Evolutionary conservation across 495 filamentous ascomycete genomes (phyloP).

Genomic region (Tetracladium setigerum): DNA sequence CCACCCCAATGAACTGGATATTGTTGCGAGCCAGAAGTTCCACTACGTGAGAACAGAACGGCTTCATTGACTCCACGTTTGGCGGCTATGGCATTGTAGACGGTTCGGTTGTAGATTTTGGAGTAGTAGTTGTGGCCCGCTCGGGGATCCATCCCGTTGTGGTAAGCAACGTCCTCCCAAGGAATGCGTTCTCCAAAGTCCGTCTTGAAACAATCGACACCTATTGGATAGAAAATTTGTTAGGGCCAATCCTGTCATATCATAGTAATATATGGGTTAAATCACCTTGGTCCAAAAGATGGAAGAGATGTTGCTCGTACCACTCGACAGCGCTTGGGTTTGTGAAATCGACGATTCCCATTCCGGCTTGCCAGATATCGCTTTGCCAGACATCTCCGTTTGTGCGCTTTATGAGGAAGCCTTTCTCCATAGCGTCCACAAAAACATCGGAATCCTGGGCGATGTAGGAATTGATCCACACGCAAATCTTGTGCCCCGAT

Average conservation of each 20-base stretch:
- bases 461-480: background rate
- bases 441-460: background rate
- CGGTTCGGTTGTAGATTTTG: slow-evolving; percentile 43
- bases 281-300: too few relatives aligned
- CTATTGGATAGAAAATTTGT: slow-evolving; percentile 22
- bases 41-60: slow-evolving; percentile 45
- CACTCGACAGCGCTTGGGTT: slow-evolving; percentile 55
- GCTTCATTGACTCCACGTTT: slow-evolving; percentile 31
- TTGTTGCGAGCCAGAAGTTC: slow-evolving; percentile 39
- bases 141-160: slow-evolving; percentile 32
- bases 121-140: slow-evolving; percentile 51
- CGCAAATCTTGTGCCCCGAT: background rate
- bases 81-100: slow-evolving; percentile 39
- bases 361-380: slow-evolving; percentile 39
- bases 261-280: too few relatives aligned
- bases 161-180: slow-evolving; percentile 32
- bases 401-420: slow-evolving; percentile 41
- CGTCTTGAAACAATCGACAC: slow-evolving; percentile 48
- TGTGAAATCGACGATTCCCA: slow-evolving; percentile 65
- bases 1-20: slow-evolving; percentile 48
- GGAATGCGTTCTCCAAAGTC: slow-evolving; percentile 52
- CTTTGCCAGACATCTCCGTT: background rate
- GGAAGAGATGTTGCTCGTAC: too few relatives aligned
- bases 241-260: background rate
- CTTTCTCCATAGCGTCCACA: slow-evolving; percentile 23